Evolutionary conservation across 345 rosid genomes (phyloP).

Genomic region (Barbarea vulgaris): DNA sequence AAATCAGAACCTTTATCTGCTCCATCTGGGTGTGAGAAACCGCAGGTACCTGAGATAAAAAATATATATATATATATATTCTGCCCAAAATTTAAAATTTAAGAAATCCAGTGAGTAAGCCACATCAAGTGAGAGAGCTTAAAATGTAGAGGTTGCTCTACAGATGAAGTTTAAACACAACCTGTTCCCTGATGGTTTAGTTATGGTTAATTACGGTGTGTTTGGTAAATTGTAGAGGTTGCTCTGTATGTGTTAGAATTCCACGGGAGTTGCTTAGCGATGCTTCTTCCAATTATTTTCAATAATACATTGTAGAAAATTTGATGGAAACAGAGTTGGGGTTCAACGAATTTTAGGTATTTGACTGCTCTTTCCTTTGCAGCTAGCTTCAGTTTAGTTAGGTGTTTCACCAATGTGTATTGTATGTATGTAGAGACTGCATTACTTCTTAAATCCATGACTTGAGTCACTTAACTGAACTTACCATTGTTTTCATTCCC

Average conservation of each 20-base stretch:
- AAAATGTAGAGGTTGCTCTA: background rate
- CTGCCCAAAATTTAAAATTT: background rate
- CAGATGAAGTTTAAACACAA: background rate
- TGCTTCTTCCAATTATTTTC: background rate
- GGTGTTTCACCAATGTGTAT: background rate
- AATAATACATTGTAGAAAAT: background rate
- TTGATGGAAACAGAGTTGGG: background rate
- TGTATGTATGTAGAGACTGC: background rate
- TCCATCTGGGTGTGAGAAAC: background rate
- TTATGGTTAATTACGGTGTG: background rate
- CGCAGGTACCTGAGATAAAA: background rate
- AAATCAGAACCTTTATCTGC: background rate
- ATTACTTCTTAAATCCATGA: background rate
- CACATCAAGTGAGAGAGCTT: background rate
- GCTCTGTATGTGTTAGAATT: background rate
- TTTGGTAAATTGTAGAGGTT: background rate
- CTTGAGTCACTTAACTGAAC: background rate
- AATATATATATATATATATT: background rate
- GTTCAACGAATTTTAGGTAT: background rate
- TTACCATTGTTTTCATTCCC: background rate
- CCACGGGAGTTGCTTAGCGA: background rate
- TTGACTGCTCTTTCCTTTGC: background rate
- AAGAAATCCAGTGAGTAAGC: background rate
- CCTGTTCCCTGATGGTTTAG: background rate
- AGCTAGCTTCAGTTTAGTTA: background rate